Conservation (phyloP, 2,329 filamentous ascomycete species). For the Cytospora schulzeri region DNA sequence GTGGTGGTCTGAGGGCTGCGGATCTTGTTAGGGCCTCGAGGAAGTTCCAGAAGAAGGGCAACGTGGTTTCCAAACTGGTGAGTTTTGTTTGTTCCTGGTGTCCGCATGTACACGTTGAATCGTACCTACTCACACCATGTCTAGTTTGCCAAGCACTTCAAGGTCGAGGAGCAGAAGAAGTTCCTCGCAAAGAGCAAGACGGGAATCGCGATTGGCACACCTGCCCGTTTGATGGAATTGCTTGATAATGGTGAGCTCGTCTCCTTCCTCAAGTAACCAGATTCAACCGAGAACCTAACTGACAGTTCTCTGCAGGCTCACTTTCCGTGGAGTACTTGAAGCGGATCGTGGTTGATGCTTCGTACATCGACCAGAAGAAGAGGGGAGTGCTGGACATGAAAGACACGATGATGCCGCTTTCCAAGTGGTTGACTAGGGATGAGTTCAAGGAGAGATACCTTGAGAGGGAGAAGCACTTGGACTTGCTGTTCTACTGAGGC, state of each 20-base stretch:
- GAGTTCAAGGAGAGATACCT: conserved; percentile 73
- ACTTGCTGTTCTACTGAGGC: conserved; percentile 65
- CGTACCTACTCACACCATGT: conserved; percentile 29
- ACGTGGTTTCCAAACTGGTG: conserved; percentile 78
- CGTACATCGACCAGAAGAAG: conserved; percentile 93
- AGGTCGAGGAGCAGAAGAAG: conserved; percentile 81
- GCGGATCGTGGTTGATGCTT: conserved; percentile 63
- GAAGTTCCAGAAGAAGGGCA: conserved; percentile 77
- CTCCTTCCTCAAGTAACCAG: neutral
- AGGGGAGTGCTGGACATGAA: conserved; percentile 93
- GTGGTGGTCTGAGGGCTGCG: conserved; percentile 81
- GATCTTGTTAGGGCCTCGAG: conserved; percentile 78
- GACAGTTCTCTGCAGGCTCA: conserved; percentile 13
- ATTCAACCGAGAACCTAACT: conserved; percentile 23
- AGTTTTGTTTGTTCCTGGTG: too few relatives aligned
- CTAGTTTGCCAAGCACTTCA: conserved; percentile 95
- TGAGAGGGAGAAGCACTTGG: conserved; percentile 58
- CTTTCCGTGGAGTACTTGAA: conserved; percentile 26
- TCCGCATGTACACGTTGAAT: too few relatives aligned
- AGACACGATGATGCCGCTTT: conserved; percentile 81
- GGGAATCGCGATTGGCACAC: conserved; percentile 89
- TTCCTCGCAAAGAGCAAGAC: conserved; percentile 72
- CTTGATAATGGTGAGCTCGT: conserved; percentile 71
- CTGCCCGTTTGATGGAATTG: conserved; percentile 77
- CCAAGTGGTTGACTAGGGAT: conserved; percentile 69